Percentiles rank a stretch among this genome's conserved stretches.
Conservation (phyloP, 2,329 filamentous ascomycete genomes). For the Alternaria incomplexa region DNA sequence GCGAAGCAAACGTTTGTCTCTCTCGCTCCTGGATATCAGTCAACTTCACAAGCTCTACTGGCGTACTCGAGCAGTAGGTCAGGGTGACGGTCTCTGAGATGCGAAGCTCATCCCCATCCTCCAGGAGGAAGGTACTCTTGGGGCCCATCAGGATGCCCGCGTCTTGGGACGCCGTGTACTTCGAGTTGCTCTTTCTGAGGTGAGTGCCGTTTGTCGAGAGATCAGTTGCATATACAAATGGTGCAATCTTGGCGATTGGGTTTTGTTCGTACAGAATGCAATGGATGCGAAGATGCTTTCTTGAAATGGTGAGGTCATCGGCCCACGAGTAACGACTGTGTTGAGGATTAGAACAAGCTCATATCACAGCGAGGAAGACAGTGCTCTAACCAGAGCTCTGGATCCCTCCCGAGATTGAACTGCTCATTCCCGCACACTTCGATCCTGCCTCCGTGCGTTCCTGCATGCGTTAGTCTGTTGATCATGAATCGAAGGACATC, state of each 20-base stretch:
- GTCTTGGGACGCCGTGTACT: slow-evolving; percentile 28
- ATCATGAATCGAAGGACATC: not conserved
- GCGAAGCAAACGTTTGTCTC: slow-evolving; percentile 53
- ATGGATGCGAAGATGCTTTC: slow-evolving; percentile 54
- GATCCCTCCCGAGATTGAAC: slow-evolving; percentile 44
- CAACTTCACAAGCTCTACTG: slow-evolving; percentile 16
- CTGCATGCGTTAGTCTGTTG: slow-evolving; percentile 31
- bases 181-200: slow-evolving; percentile 38
- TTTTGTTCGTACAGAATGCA: slow-evolving; percentile 55
- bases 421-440: slow-evolving; percentile 44
- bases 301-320: slow-evolving; percentile 50
- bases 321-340: slow-evolving; percentile 39
- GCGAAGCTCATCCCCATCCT: slow-evolving; percentile 51
- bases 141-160: slow-evolving; percentile 40
- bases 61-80: slow-evolving; percentile 25
- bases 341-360: slow-evolving; percentile 21
- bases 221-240: slow-evolving; percentile 56
- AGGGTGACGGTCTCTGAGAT: slow-evolving; percentile 38
- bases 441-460: slow-evolving; percentile 28
- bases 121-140: slow-evolving; percentile 50
- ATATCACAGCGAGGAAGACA: not conserved
- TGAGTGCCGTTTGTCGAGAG: slow-evolving; percentile 53
- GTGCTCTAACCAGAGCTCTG: slow-evolving; percentile 39
- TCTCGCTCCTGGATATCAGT: slow-evolving; percentile 40
- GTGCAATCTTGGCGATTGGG: slow-evolving; percentile 42